Base-by-base conservation (phyloP, 768 basidiomycete species). In the Pleurotus ostreatus region DNA sequence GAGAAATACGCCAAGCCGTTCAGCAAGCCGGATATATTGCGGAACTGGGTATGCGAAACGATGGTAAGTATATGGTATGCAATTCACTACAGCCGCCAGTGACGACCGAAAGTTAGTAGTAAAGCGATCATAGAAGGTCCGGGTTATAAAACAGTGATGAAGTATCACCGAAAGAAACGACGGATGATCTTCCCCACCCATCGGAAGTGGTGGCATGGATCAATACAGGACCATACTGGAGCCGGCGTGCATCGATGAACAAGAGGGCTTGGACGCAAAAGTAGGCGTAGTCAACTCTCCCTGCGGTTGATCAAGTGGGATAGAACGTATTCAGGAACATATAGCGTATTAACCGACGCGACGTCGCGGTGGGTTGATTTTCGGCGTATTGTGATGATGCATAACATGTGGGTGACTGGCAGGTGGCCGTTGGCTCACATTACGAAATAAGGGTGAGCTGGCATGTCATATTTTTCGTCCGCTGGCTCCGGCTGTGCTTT, bases 371-470 rank as follows among this genome's bases (percentile, higher is more conserved):
- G 48, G 48, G 48, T 30, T 30, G 20, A 49, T 30, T 34, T 30
- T 49, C 48, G 48, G 48, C 11, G 30, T 49, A 49, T 49, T 49
- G 16, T 47, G 18, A 47, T 47, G 46, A 43, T 43, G 41, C n/a
- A 43, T 16, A n/a, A 43, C 41, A 22, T 22, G 20, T 34, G 30
- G 30, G 30, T 34, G 30, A 11, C 30, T 34, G 30, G 30, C 30
- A 34, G 30, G 30, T 34, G 30, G 9, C 7, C 30, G 30, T 11
- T 34, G 30, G 30, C 30, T 34, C 9, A 11, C 30, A 34, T 34
- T 34, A 34, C 9, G 30, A 11, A 11, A 34, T 11, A 34, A 34
- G 11, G 30, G 30, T 34, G 30, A 34, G 30, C 30, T 34, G 30
- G 30, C 30, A 34, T 34, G 30, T 34, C 30, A 34, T 30, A 23